These are phyloP conservation scores for Botrytis medusae DNA, from an alignment of 2,329 filamentous ascomycete genomes.

Conservation along the genomic window DNA sequence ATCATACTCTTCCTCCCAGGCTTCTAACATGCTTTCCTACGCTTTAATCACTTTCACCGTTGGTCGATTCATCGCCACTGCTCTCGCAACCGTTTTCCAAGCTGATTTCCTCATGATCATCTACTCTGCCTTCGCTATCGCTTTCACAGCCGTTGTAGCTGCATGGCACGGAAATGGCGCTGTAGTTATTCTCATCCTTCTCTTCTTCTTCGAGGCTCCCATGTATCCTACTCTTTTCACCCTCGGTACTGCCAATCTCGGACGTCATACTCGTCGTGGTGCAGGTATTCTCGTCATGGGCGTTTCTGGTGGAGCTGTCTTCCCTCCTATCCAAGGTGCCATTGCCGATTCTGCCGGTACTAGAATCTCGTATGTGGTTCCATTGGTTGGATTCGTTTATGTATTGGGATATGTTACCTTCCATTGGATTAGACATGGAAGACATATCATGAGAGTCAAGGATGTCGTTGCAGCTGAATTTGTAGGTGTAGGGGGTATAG, in stretches of 20 bases:
- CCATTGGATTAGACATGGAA: constrained; percentile 41
- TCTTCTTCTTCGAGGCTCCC: constrained; percentile 77
- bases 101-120: constrained; percentile 60
- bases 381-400: constrained; percentile 46
- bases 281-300: constrained; percentile 70
- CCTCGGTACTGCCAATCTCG: constrained; percentile 72
- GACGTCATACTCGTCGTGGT: constrained; percentile 74
- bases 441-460: constrained; percentile 40
- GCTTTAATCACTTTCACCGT: constrained; percentile 72
- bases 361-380: constrained; percentile 47
- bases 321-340: constrained; percentile 69
- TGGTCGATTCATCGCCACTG: constrained; percentile 67
- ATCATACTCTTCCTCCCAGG: constrained; percentile 51
- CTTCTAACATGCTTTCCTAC: constrained; percentile 68
- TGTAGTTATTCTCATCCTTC: constrained; percentile 64
- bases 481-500: constrained; percentile 33
- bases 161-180: constrained; percentile 44
- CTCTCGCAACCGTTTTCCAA: constrained; percentile 44
- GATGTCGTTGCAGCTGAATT: constrained; percentile 28
- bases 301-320: constrained; percentile 70
- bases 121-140: constrained; percentile 56
- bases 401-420: constrained; percentile 40
- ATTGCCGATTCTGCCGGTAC: constrained; percentile 55
- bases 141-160: constrained; percentile 39
- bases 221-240: constrained; percentile 82